phyloP scores from a whole-genome alignment of 2,329 filamentous ascomycete species.

The Fusarium sp. region DNA sequence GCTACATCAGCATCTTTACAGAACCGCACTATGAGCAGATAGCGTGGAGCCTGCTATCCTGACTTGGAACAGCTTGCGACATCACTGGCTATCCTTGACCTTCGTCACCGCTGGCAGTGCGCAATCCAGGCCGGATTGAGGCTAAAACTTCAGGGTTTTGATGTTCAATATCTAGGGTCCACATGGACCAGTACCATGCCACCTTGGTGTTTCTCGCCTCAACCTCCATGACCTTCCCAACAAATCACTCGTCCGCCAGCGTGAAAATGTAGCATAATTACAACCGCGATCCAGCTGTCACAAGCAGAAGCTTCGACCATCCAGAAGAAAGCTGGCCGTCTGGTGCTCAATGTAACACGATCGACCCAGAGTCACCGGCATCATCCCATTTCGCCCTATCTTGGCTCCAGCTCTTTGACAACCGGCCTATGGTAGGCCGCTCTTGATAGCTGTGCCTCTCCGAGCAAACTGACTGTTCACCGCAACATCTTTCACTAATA shows the following conservation, averaged over 20 bases:
- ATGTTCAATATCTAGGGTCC: constrained; percentile 11
- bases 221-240: not conserved
- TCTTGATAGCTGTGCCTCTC: constrained; percentile 20
- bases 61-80: constrained; percentile 42
- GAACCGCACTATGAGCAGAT: constrained; percentile 35
- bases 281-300: constrained; percentile 17
- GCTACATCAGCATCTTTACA: constrained; percentile 21
- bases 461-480: constrained; percentile 18
- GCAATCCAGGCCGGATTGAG: constrained; percentile 22
- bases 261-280: constrained; percentile 5
- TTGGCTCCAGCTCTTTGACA: constrained; percentile 33
- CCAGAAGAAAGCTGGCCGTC: not conserved
- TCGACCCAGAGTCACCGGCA: constrained; percentile 36
- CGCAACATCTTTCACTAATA: constrained; percentile 1
- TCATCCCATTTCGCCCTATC: constrained; percentile 25
- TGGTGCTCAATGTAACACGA: constrained; percentile 36
- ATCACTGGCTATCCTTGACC: constrained; percentile 23
- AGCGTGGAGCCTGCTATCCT: constrained; percentile 40
- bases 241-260: constrained; percentile 12
- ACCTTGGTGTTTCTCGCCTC: constrained; percentile 20
- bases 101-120: constrained; percentile 33
- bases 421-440: constrained; percentile 35
- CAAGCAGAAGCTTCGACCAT: constrained; percentile 22
- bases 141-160: constrained; percentile 27
- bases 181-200: constrained; percentile 13